Evolutionary conservation across 1,284 basidiomycete genomes (phyloP), one percentile per base, ranked within the genome.

Genomic region (Leccinum griseonigrum): DNA sequence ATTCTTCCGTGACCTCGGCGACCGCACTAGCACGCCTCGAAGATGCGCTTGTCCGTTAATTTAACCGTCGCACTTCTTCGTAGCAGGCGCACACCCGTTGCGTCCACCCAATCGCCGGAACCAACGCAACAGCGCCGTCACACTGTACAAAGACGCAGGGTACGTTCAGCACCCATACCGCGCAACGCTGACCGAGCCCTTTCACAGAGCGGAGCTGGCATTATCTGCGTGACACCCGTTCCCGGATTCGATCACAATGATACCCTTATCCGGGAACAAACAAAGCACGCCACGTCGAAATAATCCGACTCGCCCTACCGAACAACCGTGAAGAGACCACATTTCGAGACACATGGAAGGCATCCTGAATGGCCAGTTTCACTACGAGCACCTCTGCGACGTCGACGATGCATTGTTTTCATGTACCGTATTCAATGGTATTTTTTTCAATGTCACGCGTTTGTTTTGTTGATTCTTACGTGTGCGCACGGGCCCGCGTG

Each of bases 381-480:
- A 57, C 61, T 62, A 14, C 68, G 64, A 57, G 63, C 70, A 63
- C 51, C 51, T 32, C 57, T 61, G 54, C 66, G 59, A 60, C 70
- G 61, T 64, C 64, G 58, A 60, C 61, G 54, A 74, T 65, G 59
- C 62, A 40, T 64, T 66, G 56, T 65, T 60, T 68, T 65, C 65
- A 62, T 76, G 72, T 71, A 67, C 65, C 60, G 60, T 66, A 70
- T 72, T 63, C 60, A 63, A 70, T 69, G 71, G 68, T 68, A 75
- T 70, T 72, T 68, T 64, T 74, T 66, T 63, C 65, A 73, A 69
- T 69, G 62, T 66, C 63, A 66, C 59, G 64, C 68, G 57, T 74
- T 75, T 68, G 57, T 71, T 75, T 73, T 76, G 67, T 75, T 76
- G 71, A 75, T 70, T 75, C 71, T 74, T 75, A 74, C 72, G 74